A percentile compares a stretch with the other conserved stretches of the same genome.
phyloP scores from a whole-genome alignment of 2,329 filamentous ascomycete genomes.

The Purpureocillium lavendulum region DNA sequence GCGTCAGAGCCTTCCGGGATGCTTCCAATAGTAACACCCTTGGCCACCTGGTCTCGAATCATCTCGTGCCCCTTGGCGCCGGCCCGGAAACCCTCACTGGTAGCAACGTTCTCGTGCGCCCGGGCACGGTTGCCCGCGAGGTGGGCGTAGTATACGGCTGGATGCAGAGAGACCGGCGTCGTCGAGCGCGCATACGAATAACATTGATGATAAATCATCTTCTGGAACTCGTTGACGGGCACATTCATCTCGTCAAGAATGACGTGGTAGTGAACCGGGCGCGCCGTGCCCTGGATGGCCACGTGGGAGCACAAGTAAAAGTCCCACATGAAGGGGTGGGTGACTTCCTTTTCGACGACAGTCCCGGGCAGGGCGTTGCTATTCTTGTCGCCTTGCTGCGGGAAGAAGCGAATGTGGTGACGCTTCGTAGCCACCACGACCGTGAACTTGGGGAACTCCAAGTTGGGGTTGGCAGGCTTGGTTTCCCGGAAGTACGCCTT shows the following conservation, averaged over 20 bases:
- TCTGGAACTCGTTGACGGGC: conserved; percentile 62
- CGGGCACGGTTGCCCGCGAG: conserved; percentile 74
- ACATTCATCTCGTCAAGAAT: conserved; percentile 73
- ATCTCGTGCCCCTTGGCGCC: conserved; percentile 36
- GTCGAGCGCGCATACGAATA: conserved; percentile 92
- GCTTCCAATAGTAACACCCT: conserved; percentile 21
- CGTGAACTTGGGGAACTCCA: conserved; percentile 58
- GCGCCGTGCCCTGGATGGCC: conserved; percentile 88
- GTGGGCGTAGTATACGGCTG: conserved; percentile 94
- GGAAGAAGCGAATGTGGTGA: conserved; percentile 91
- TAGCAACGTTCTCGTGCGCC: conserved; percentile 54
- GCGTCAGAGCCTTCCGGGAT: conserved; percentile 16
- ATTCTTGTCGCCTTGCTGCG: conserved; percentile 62
- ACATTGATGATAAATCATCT: conserved; percentile 88
- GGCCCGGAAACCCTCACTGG: conserved; percentile 34
- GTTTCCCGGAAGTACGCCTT: conserved; percentile 45
- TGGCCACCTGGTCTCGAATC: conserved; percentile 27
- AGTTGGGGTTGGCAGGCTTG: conserved; percentile 18
- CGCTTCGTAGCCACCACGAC: conserved; percentile 88
- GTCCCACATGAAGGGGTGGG: conserved; percentile 83
- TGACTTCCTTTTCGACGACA: conserved; percentile 81
- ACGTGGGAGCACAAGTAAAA: conserved; percentile 59
- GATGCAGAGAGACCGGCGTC: conserved; percentile 81
- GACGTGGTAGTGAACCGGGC: conserved; percentile 88
- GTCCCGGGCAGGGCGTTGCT: conserved; percentile 80